Conservation (phyloP, 768 basidiomycete species). For the Russula earlei region DNA sequence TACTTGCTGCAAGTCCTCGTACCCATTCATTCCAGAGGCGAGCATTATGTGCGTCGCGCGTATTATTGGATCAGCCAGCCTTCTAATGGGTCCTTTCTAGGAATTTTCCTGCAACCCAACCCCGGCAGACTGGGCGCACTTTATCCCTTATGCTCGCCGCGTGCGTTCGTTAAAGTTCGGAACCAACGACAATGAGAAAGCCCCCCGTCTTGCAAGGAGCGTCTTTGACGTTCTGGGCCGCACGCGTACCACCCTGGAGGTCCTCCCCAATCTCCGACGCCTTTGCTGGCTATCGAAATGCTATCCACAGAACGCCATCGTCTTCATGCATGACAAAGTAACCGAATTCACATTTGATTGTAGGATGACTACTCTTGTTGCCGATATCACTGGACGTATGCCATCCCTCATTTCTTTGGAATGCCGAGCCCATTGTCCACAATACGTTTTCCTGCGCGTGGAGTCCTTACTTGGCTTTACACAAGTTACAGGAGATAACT, state of each 20-base stretch:
- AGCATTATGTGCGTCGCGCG: background rate
- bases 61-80: background rate
- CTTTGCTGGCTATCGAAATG: slow-evolving; percentile 4
- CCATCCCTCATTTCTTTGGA: slow-evolving; percentile 11
- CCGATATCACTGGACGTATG: slow-evolving; percentile 16
- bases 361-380: background rate
- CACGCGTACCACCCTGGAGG: slow-evolving; percentile 17
- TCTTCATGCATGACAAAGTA: slow-evolving; percentile 20
- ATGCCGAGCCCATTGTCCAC: too few species aligned
- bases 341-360: slow-evolving; percentile 8
- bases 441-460: too few species aligned
- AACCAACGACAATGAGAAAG: background rate
- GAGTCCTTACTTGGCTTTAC: background rate
- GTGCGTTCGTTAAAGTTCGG: slow-evolving; percentile 10
- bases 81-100: background rate
- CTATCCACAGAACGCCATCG: background rate
- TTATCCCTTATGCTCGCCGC: slow-evolving; percentile 18
- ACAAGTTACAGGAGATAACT: slow-evolving; percentile 2
- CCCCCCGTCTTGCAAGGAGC: background rate
- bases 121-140: slow-evolving; percentile 14
- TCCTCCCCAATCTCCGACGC: slow-evolving; percentile 17
- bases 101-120: slow-evolving; percentile 11
- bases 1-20: slow-evolving; percentile 6
- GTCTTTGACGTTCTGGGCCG: slow-evolving; percentile 18
- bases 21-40: background rate